Percentiles rank a stretch among this genome's conserved stretches.
Evolutionary conservation across 1,284 basidiomycete genomes (phyloP).

Genomic region (Leccinum solheimii): DNA sequence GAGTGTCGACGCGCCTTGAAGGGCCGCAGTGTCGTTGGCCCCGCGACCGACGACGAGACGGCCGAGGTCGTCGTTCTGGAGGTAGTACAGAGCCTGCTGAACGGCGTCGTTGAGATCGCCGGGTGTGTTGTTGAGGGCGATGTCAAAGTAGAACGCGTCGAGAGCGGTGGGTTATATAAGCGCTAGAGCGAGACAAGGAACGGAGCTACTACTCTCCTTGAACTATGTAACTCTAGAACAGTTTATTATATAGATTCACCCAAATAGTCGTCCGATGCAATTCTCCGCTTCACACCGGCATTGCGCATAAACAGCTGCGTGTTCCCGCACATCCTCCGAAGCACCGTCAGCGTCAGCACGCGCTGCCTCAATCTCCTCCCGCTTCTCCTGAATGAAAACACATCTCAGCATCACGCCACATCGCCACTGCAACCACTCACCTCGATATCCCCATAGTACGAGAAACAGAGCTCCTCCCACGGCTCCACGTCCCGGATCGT

Average conservation of each 20-base stretch:
- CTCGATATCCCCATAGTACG: conserved; percentile 62
- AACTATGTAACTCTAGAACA: no score
- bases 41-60: conserved; percentile 54
- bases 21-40: conserved; percentile 35
- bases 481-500: conserved; percentile 61
- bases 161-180: not conserved
- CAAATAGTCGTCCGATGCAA: conserved; percentile 42
- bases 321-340: conserved; percentile 22
- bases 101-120: conserved; percentile 45
- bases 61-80: conserved; percentile 51
- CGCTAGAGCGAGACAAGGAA: no score
- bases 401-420: not conserved
- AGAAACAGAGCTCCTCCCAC: conserved; percentile 81
- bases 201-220: no score
- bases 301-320: conserved; percentile 44
- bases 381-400: conserved; percentile 19
- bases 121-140: conserved; percentile 42
- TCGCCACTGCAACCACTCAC: conserved; percentile 22
- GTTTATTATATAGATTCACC: conserved; percentile 1
- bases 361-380: conserved; percentile 16
- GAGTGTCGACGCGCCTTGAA: conserved; percentile 35
- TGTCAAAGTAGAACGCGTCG: conserved; percentile 47
- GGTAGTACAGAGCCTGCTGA: conserved; percentile 39
- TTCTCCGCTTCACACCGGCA: conserved; percentile 55
- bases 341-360: not conserved